phyloP scores from a whole-genome alignment of 805 yeast species.

The Nakazawaea siamensis region DNA sequence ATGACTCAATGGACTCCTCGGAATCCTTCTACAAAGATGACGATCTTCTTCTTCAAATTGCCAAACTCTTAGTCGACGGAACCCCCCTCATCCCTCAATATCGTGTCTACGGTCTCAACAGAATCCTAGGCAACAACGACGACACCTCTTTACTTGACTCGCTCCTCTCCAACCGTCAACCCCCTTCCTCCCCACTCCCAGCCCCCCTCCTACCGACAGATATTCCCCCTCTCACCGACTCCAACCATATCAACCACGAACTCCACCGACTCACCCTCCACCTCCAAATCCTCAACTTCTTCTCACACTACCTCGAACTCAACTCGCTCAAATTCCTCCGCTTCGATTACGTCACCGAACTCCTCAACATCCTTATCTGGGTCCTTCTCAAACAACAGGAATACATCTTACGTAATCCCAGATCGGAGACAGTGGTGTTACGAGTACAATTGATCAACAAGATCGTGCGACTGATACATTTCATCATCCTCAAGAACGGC shows the following conservation, averaged over 20 bases:
- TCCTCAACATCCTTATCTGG: slow-evolving; percentile 31
- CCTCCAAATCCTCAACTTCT: slow-evolving; percentile 34
- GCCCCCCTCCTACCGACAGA: slow-evolving; percentile 21
- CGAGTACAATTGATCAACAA: slow-evolving; percentile 33
- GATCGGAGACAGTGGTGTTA: slow-evolving; percentile 28
- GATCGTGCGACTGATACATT: slow-evolving; percentile 30
- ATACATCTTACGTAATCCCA: slow-evolving; percentile 32
- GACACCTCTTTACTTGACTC: slow-evolving; percentile 34
- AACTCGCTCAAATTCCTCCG: slow-evolving; percentile 15
- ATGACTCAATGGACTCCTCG: background rate
- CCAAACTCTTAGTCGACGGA: slow-evolving; percentile 27
- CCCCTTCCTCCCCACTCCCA: background rate
- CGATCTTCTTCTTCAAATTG: slow-evolving; percentile 10
- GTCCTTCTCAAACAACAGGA: slow-evolving; percentile 43
- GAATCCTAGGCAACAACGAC: slow-evolving; percentile 42
- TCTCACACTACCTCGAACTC: slow-evolving; percentile 46
- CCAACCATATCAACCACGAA: slow-evolving; percentile 30
- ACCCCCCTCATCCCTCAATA: slow-evolving; percentile 31
- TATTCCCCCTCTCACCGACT: slow-evolving; percentile 10
- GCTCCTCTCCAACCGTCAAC: slow-evolving; percentile 26
- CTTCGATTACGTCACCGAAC: slow-evolving; percentile 19
- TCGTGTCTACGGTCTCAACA: slow-evolving; percentile 44
- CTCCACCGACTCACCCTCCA: slow-evolving; percentile 33
- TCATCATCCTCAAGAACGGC: slow-evolving; percentile 19
- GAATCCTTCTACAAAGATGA: slow-evolving; percentile 10